Evolutionary conservation across 148 eudicot genomes (phyloP), one percentile per base, ranked within the genome.

Genomic region (Arbutus unedo): DNA sequence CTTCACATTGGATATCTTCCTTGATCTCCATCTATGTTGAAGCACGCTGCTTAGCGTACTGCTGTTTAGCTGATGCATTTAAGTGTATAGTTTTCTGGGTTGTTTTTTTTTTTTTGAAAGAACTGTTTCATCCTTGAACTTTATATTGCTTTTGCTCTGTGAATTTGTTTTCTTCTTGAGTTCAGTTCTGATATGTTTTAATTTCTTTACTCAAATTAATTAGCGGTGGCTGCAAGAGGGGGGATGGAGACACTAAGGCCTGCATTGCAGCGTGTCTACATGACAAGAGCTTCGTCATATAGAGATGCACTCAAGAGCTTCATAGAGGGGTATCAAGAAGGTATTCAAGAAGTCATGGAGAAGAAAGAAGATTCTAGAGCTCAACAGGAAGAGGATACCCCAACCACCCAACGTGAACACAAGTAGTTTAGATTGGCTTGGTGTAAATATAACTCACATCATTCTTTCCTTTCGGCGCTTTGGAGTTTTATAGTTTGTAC

Each of bases 181-280:
- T 19, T 43, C 38, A 21, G 4, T 57, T 45, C 54, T 53, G 50
- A 47, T 59, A 51, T 67, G 10, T 79, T 75, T n/a, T 2, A 15
- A 8, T 70, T 19, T 50, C 3, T 72, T 50, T 18, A 31, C 50
- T 55, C 49, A 72, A 38, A 41, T 16, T 21, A 44, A 75, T 23
- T 75, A 93, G 98, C 93, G 60, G 89, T 91, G 62, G 98, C 98
- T 86, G 98, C 98, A 68, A 90, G 93, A 89, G 98, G 98, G 73
- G 98, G 98, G 38, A 92, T 95, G 95, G 98, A 95, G 88, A 91
- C 93, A 18, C 87, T 96, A 43, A 91, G 90, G 83, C 99, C 98
- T 31, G 97, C 91, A 59, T 80, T 96, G 82, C 98, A 93, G 86
- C 91, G 95, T 19, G 85, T 94, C 53, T 96, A 96, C 91, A 96